These are phyloP conservation scores for Setaria viridis DNA, from an alignment of 202 grass and related monocot genomes.

Conservation along the genomic window DNA sequence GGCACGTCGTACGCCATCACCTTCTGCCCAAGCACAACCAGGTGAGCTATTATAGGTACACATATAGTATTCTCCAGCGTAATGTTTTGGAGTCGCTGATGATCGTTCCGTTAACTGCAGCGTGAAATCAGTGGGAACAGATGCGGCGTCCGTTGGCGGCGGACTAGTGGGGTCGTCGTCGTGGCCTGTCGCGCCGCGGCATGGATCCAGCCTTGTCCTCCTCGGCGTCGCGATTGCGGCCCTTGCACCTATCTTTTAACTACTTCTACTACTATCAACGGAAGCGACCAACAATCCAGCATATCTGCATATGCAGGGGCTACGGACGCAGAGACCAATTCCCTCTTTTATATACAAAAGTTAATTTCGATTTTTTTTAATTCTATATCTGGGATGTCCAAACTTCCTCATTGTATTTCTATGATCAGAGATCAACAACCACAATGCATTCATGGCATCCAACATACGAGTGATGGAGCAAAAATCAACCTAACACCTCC, in stretches of 20 bases:
- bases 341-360: no score
- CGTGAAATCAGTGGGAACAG: background rate
- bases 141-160: background rate
- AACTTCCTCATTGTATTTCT: no score
- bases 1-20: conserved; percentile 57
- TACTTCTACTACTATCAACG: background rate
- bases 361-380: no score
- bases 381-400: no score
- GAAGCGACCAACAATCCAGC: background rate
- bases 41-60: background rate
- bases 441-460: no score
- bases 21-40: conserved; percentile 65
- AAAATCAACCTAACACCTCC: no score
- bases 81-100: background rate
- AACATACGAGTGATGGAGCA: no score
- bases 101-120: background rate
- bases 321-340: no score
- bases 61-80: background rate
- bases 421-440: no score
- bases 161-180: background rate
- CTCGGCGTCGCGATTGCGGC: background rate
- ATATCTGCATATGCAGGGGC: background rate
- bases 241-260: background rate
- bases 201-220: background rate
- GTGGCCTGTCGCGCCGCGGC: background rate